Conservation (phyloP, 257 asterid genomes). For the Fraxinus cuspidata region DNA sequence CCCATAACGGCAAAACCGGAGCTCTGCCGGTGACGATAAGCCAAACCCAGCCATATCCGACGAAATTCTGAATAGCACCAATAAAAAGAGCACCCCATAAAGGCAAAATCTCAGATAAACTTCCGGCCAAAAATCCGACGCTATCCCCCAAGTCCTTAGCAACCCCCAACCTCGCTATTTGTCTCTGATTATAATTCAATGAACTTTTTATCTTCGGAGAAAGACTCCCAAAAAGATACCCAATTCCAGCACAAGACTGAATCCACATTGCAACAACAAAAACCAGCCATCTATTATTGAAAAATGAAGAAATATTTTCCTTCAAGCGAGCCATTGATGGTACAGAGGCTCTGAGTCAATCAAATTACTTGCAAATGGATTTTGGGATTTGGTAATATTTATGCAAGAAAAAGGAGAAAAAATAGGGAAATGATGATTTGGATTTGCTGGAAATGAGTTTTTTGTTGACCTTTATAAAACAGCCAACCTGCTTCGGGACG, state of each 20-base stretch:
- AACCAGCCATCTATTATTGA: slow-evolving; percentile 55
- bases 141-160: slow-evolving; percentile 59
- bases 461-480: background rate
- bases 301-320: slow-evolving; percentile 32
- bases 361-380: background rate
- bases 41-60: slow-evolving; percentile 65
- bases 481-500: background rate
- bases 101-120: slow-evolving; percentile 49
- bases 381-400: background rate
- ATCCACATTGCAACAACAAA: slow-evolving; percentile 64
- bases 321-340: slow-evolving; percentile 16
- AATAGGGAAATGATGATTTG: background rate
- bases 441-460: background rate
- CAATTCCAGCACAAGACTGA: slow-evolving; percentile 57
- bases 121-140: slow-evolving; percentile 57
- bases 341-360: background rate
- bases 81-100: slow-evolving; percentile 55
- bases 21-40: slow-evolving; percentile 46
- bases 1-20: slow-evolving; percentile 51
- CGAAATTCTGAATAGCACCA: slow-evolving; percentile 48
- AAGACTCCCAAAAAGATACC: slow-evolving; percentile 53
- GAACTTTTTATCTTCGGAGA: slow-evolving; percentile 46
- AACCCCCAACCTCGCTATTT: slow-evolving; percentile 47
- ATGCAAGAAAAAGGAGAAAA: background rate
- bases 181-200: slow-evolving; percentile 45